Evolutionary conservation across 306 rosid genomes (phyloP).

Genomic region (Sindora glabra): DNA sequence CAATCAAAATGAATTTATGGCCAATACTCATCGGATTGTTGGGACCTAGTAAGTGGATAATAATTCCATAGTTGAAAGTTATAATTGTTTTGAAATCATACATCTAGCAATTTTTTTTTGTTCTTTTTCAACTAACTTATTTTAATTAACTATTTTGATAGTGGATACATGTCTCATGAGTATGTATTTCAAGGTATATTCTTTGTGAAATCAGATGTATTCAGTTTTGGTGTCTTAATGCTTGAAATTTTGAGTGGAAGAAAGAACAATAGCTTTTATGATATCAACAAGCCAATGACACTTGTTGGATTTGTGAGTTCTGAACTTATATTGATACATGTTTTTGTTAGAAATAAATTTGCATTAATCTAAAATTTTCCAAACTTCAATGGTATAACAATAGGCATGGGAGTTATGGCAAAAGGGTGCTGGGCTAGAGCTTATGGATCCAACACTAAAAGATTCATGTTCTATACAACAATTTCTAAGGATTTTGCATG

Average conservation of each 20-base stretch:
- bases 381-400: background rate
- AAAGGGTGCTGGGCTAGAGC: background rate
- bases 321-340: background rate
- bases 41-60: background rate
- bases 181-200: background rate
- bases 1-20: background rate
- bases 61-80: too few relatives aligned
- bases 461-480: background rate
- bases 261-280: background rate
- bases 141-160: background rate
- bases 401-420: conserved; percentile 20
- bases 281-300: background rate
- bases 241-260: background rate
- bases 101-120: background rate
- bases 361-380: too few relatives aligned
- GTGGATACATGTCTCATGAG: background rate
- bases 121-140: background rate
- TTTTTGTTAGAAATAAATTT: background rate
- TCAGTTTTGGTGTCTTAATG: background rate
- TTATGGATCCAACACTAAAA: background rate
- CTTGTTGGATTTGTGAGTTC: background rate
- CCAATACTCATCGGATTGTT: background rate
- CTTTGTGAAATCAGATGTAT: background rate
- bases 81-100: too few relatives aligned
- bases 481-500: conserved; percentile 2